Evolutionary conservation across 805 yeast genomes (phyloP).

Genomic region (Saturnispora silvae): DNA sequence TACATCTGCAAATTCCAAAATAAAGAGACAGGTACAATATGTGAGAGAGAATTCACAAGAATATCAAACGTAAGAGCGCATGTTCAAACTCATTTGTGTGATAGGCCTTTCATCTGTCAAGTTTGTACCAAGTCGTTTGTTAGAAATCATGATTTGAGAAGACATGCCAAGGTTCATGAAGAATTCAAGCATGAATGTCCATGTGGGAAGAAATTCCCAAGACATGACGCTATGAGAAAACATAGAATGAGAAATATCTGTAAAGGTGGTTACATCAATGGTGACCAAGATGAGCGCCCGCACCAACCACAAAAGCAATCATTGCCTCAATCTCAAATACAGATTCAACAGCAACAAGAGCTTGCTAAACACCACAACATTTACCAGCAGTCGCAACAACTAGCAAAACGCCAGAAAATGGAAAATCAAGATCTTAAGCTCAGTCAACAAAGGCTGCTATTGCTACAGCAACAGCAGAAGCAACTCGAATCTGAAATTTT

Average conservation of each 20-base stretch:
- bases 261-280: constrained; percentile 48
- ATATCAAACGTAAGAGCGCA: constrained; percentile 90
- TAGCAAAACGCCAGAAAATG: too few relatives aligned
- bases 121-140: constrained; percentile 81
- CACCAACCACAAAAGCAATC: not conserved
- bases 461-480: constrained; percentile 5
- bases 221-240: constrained; percentile 79
- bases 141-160: constrained; percentile 84
- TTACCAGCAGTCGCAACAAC: too few relatives aligned
- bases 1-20: constrained; percentile 56
- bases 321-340: not conserved
- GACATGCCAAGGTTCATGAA: constrained; percentile 82
- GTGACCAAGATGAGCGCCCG: constrained; percentile 13
- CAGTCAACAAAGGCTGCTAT: constrained; percentile 1
- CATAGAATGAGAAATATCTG: constrained; percentile 77
- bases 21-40: constrained; percentile 33
- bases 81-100: constrained; percentile 92
- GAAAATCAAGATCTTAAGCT: constrained; percentile 3
- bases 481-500: constrained; percentile 3
- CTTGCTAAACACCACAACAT: too few relatives aligned
- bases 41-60: constrained; percentile 78
- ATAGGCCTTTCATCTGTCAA: constrained; percentile 79
- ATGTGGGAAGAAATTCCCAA: constrained; percentile 89
- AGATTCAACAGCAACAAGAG: too few relatives aligned
- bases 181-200: constrained; percentile 66